These are phyloP conservation scores for Spathaspora hagerdaliae DNA, from an alignment of 805 yeast genomes.

Conservation along the genomic window DNA sequence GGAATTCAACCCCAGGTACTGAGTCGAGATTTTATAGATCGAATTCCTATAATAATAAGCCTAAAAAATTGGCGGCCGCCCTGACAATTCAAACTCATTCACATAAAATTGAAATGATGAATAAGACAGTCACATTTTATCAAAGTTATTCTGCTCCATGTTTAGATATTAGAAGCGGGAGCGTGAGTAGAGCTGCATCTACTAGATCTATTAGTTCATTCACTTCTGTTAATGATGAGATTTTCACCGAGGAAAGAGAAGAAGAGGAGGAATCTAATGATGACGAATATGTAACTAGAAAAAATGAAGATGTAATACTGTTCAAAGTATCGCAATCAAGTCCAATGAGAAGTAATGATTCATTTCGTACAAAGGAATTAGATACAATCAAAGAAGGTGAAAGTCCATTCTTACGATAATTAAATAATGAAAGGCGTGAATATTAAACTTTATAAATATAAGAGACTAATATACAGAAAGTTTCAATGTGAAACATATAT, in stretches of 20 bases:
- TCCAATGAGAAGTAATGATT: neutral
- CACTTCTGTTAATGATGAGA: slow-evolving; percentile 21
- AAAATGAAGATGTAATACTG: neutral
- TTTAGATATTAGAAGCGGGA: slow-evolving; percentile 8
- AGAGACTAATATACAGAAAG: too few species aligned
- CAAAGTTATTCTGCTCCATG: slow-evolving; percentile 18
- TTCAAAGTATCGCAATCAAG: neutral
- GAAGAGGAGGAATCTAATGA: slow-evolving; percentile 1
- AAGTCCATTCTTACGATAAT: slow-evolving; percentile 8
- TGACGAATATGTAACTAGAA: neutral
- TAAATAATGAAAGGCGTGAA: too few species aligned
- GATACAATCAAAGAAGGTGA: slow-evolving; percentile 21
- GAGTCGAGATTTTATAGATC: slow-evolving; percentile 23
- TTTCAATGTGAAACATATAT: too few species aligned
- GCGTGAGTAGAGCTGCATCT: slow-evolving; percentile 23
- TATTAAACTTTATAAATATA: too few species aligned
- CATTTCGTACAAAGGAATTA: slow-evolving; percentile 7
- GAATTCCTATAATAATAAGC: slow-evolving; percentile 37
- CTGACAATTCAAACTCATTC: slow-evolving; percentile 12
- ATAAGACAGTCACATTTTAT: slow-evolving; percentile 42
- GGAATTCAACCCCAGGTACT: neutral
- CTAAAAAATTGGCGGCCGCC: slow-evolving; percentile 23
- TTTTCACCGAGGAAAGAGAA: slow-evolving; percentile 1
- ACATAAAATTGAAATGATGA: slow-evolving; percentile 33
- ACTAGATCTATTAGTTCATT: slow-evolving; percentile 25